These are phyloP conservation scores for Candida piceae DNA, from an alignment of 805 yeast species.

Conservation along the genomic window DNA sequence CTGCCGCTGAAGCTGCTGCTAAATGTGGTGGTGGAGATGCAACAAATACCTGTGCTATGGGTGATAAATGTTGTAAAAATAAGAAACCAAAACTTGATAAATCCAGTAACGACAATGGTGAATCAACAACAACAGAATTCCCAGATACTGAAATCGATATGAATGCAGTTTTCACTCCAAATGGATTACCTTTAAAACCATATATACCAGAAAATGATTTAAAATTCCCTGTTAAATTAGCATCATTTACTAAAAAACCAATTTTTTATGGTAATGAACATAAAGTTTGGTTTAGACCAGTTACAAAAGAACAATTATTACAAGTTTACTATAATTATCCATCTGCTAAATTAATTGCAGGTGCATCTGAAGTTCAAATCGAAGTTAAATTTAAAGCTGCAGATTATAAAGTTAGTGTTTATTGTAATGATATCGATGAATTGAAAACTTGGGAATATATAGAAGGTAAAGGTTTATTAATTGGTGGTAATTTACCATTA, in stretches of 20 bases:
- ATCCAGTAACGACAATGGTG: background rate
- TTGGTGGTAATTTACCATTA: constrained; percentile 40
- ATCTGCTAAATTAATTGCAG: constrained; percentile 36
- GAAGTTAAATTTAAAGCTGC: constrained; percentile 41
- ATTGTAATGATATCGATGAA: constrained; percentile 39
- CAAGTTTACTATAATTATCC: constrained; percentile 33
- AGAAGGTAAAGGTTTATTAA: constrained; percentile 36
- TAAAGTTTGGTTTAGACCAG: constrained; percentile 41
- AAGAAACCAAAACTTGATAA: too few relatives aligned
- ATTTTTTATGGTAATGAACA: constrained; percentile 34
- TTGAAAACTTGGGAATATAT: constrained; percentile 31
- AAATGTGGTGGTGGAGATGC: constrained; percentile 5
- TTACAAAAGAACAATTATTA: constrained; percentile 33
- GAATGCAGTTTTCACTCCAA: constrained; percentile 31
- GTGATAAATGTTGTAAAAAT: constrained; percentile 25
- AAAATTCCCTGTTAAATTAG: constrained; percentile 35
- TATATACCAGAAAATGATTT: constrained; percentile 36
- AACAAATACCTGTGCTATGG: constrained; percentile 25
- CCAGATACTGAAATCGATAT: constrained; percentile 31
- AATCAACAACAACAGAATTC: constrained; percentile 15
- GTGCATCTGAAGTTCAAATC: constrained; percentile 45
- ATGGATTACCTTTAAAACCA: constrained; percentile 36
- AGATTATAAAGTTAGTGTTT: constrained; percentile 35
- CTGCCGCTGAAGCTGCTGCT: background rate
- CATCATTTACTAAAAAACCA: constrained; percentile 22